phyloP scores from a whole-genome alignment of 2,329 filamentous ascomycete species.

The Trichophyton verrucosum region DNA sequence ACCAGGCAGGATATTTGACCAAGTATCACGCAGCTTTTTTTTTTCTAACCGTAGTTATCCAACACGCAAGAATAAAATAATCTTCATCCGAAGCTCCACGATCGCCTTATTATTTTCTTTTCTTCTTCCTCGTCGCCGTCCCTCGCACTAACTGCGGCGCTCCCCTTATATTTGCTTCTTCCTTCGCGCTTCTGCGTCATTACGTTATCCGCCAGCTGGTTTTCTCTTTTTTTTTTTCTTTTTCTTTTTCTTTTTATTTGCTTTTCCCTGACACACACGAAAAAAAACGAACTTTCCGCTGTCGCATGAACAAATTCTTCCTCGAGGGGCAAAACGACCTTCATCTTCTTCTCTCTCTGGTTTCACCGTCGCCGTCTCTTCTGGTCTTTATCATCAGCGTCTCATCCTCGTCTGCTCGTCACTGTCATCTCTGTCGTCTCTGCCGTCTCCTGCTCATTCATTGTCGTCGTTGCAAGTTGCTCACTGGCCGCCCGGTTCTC shows the following conservation, averaged over 20 bases:
- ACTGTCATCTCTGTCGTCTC: no score
- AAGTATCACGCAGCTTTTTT: background rate
- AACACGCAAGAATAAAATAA: background rate
- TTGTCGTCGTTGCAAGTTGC: no score
- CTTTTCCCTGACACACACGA: background rate
- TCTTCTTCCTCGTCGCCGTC: no score
- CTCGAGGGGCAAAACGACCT: background rate
- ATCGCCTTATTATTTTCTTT: no score
- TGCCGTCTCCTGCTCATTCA: background rate
- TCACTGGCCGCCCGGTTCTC: background rate
- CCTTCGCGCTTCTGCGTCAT: background rate
- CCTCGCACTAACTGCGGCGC: no score
- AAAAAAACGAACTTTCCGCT: background rate
- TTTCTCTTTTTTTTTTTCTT: no score
- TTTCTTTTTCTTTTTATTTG: no score
- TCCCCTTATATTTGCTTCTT: background rate
- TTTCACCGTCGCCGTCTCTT: background rate
- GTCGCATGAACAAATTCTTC: constrained; percentile 1
- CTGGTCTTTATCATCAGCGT: background rate
- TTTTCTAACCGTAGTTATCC: background rate
- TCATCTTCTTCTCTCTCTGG: background rate
- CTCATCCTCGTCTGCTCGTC: no score
- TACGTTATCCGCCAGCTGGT: background rate
- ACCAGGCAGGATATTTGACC: background rate
- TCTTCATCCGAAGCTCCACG: background rate